Conservation (phyloP, 192 early-diverging fungal genomes). For the Mortierella claussenii region DNA sequence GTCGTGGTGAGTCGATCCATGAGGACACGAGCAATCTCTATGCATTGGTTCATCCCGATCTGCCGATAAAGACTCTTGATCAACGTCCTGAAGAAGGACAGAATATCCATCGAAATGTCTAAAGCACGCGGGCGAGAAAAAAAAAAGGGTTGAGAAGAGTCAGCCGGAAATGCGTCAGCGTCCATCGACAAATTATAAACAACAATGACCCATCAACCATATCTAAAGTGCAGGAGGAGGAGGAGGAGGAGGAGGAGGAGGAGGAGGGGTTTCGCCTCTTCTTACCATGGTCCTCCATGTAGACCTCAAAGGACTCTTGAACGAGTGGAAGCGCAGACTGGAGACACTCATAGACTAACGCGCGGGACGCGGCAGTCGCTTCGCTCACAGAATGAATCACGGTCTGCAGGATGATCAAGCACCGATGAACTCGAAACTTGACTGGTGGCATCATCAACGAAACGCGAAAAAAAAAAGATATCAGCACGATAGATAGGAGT, state of each 20-base stretch:
- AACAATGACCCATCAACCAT: no score
- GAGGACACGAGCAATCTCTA: conserved; percentile 35
- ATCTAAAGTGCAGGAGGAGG: no score
- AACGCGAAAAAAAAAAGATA: no score
- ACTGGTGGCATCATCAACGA: conserved; percentile 1
- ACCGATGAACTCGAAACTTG: conserved; percentile 37
- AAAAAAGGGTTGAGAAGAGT: no score
- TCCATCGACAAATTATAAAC: no score
- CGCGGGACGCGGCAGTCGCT: conserved; percentile 10
- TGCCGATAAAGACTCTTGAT: conserved; percentile 27
- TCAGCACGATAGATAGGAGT: no score
- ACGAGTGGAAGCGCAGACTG: conserved; percentile 24
- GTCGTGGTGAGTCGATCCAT: conserved; percentile 30
- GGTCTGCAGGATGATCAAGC: conserved; percentile 14
- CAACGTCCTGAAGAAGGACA: conserved; percentile 22
- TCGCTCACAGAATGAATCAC: conserved; percentile 25
- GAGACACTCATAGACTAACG: conserved; percentile 34
- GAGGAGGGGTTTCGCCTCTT: no score
- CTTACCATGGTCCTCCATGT: conserved; percentile 46
- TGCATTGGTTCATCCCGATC: conserved; percentile 19
- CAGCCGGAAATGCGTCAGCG: no score
- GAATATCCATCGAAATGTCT: conserved; percentile 37
- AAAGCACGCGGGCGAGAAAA: no score
- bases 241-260: no score
- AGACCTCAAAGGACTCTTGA: conserved; percentile 44